Conservation (phyloP, 768 basidiomycete genomes). For the Boletellus emodensis region DNA sequence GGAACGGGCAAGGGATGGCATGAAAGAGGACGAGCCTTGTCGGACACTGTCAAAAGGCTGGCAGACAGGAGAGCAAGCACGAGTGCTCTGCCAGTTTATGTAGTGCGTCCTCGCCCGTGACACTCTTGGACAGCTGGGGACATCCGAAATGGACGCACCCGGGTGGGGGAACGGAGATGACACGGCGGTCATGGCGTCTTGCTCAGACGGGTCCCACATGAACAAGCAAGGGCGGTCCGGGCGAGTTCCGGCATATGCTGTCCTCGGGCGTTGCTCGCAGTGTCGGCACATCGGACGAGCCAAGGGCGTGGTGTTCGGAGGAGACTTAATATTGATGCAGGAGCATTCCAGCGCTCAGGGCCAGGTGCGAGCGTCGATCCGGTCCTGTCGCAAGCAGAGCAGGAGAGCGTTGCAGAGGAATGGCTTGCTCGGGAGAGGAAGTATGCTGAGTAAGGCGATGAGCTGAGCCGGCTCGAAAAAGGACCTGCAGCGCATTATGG, state of each 20-base stretch:
- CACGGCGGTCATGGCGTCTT: background rate
- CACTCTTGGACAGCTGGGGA: background rate
- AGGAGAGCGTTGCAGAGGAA: background rate
- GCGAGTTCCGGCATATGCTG: background rate
- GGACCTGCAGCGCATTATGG: constrained; percentile 1
- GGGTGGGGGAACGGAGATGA: constrained; percentile 18
- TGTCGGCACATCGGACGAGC: background rate
- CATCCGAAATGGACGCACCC: constrained; percentile 7
- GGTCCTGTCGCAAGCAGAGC: constrained; percentile 17
- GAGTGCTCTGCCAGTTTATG: constrained; percentile 1
- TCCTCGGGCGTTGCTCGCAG: background rate
- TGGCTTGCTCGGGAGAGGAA: constrained; percentile 1
- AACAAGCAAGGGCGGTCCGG: background rate
- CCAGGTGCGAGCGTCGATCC: constrained; percentile 19
- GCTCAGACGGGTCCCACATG: background rate
- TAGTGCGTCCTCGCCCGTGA: background rate
- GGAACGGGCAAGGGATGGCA: constrained; percentile 13
- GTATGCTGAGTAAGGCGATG: constrained; percentile 5
- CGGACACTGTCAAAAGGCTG: constrained; percentile 2
- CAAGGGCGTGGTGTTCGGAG: background rate
- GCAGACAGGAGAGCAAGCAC: constrained; percentile 8
- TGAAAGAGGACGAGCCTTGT: constrained; percentile 2
- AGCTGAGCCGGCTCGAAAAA: constrained; percentile 19
- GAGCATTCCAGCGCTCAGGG: constrained; percentile 1
- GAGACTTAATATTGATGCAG: background rate